Evolutionary conservation across 1,139 yeast genomes (phyloP), one percentile per base, ranked within the genome.

Genomic region (Geotrichum fermentans): DNA sequence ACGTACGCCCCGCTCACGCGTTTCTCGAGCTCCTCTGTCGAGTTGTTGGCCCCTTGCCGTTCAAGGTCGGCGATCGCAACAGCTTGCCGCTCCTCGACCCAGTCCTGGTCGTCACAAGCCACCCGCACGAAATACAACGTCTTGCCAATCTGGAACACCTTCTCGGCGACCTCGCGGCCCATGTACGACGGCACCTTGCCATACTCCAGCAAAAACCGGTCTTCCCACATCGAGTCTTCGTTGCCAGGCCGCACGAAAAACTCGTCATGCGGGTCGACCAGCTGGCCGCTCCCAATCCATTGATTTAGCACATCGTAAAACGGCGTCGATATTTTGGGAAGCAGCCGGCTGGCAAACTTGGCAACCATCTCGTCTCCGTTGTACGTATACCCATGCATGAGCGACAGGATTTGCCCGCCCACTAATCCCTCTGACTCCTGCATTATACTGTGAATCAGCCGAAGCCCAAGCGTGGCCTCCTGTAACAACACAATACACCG

Each of bases 141-240:
- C 56, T 84, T 82, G 0, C 98, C 98, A 22, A 85, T 80, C 51
- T 87, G 86, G 57, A 75, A 83, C 8, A 85, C 77, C 55, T 77
- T 75, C 22, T 69, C 63, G 1, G 87, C 81, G 1, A 77, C 65
- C 14, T 68, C 67, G 5, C 61, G 58, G 0, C 75, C 63, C 49
- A 84, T 68, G 59, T 83, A 86, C 7, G 66, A 62, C 0, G 97
- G 97, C 1, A 83, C 72, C 55, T 73, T 77, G 0, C 66, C 65
- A 29, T 56, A 42, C 10, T 63, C 65, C 4, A 72, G 51, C 7
- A 43, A 50, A 47, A 67, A 69, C 43, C 66, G 55, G 30, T 60
- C 63, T 2, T 56, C 59, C 71, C 70, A 66, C 14, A 58, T 56
- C 8, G 53, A 45, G 8, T 43, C 52, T 3, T 54, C 54, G 32